phyloP scores from a whole-genome alignment of 768 basidiomycete species.

The Tricholoma furcatifolium region DNA sequence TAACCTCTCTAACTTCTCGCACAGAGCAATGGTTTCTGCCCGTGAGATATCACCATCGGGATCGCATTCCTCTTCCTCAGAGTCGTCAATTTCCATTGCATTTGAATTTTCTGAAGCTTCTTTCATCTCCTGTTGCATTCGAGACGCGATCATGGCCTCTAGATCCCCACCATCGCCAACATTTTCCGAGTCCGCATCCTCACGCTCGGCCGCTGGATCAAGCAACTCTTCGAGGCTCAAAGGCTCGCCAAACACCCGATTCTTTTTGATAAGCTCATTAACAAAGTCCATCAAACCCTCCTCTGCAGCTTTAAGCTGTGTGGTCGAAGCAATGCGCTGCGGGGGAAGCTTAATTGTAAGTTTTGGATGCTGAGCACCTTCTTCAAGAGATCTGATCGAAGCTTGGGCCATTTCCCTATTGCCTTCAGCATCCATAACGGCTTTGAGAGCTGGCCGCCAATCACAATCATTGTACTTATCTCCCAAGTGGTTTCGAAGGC shows the following conservation, averaged over 20 bases:
- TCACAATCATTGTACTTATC: slow-evolving; percentile 11
- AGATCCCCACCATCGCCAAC: not conserved
- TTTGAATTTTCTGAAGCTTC: too few relatives aligned
- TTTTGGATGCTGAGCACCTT: not conserved
- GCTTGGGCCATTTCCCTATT: slow-evolving; percentile 12
- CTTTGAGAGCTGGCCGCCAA: slow-evolving; percentile 15
- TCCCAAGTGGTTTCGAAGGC: slow-evolving; percentile 9
- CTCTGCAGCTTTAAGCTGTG: not conserved
- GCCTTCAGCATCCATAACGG: slow-evolving; percentile 6
- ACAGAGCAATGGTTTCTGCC: slow-evolving; percentile 6
- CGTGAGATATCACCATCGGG: not conserved
- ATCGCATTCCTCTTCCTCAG: slow-evolving; percentile 1
- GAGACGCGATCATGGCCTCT: not conserved
- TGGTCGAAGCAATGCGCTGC: not conserved
- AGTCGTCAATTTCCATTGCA: not conserved
- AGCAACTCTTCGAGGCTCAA: not conserved
- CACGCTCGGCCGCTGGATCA: not conserved
- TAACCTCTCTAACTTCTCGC: slow-evolving; percentile 7
- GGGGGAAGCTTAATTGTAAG: slow-evolving; percentile 6
- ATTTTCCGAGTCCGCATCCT: not conserved
- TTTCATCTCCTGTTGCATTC: not conserved
- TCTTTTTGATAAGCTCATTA: not conserved
- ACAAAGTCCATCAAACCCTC: not conserved
- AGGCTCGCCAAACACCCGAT: not conserved
- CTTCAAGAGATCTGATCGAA: slow-evolving; percentile 7